phyloP scores from a whole-genome alignment of 257 asterid species.

The Primulina tabacum region DNA sequence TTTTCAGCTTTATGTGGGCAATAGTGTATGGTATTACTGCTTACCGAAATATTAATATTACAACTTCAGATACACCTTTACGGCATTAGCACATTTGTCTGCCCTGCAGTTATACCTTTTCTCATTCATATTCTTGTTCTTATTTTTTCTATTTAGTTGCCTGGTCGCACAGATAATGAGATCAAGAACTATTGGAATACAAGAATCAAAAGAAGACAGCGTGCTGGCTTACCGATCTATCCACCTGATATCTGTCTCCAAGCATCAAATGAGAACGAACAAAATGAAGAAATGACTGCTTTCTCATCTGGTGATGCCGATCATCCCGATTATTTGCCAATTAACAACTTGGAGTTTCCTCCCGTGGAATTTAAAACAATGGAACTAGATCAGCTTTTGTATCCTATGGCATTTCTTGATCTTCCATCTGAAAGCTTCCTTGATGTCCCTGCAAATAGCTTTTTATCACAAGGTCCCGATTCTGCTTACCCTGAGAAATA shows the following conservation, averaged over 20 bases:
- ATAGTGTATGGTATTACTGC: no score
- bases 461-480: slow-evolving; percentile 34
- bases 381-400: slow-evolving; percentile 39
- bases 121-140: slow-evolving; percentile 12
- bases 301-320: slow-evolving; percentile 43
- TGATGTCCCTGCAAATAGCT: slow-evolving; percentile 46
- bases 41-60: neutral
- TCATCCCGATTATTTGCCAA: slow-evolving; percentile 40
- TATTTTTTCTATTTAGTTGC: slow-evolving; percentile 49
- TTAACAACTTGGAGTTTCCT: slow-evolving; percentile 47
- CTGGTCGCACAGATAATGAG: slow-evolving; percentile 96
- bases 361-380: slow-evolving; percentile 41
- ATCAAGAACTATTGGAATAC: slow-evolving; percentile 91
- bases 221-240: slow-evolving; percentile 70
- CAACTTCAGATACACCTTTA: neutral
- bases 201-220: slow-evolving; percentile 70
- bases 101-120: slow-evolving; percentile 13
- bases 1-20: neutral
- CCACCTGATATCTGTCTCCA: slow-evolving; percentile 61
- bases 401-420: slow-evolving; percentile 40
- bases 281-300: slow-evolving; percentile 31
- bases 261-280: slow-evolving; percentile 45
- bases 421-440: slow-evolving; percentile 37
- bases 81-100: neutral
- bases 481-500: slow-evolving; percentile 35